Evolutionary conservation across 169 alveolate species (phyloP).

Genomic region (Miamiensis avidus): DNA sequence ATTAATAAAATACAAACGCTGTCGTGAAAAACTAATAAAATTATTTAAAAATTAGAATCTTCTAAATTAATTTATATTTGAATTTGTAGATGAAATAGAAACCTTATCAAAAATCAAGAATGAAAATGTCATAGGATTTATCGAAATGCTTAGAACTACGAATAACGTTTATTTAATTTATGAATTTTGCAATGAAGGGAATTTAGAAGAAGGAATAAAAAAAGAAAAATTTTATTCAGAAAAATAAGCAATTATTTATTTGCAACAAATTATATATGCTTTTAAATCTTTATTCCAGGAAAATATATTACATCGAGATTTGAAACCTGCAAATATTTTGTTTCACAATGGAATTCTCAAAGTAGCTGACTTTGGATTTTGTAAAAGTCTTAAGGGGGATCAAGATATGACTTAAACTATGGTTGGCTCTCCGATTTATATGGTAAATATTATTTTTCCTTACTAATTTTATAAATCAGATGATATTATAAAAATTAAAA

Average conservation of each 20-base stretch:
- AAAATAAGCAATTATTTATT: slow-evolving; percentile 29
- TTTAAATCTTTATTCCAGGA: slow-evolving; percentile 34
- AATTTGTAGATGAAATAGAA: slow-evolving; percentile 41
- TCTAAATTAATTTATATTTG: no score
- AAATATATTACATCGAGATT: slow-evolving; percentile 46
- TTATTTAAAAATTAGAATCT: no score
- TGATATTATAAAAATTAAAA: no score
- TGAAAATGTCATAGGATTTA: slow-evolving; percentile 36
- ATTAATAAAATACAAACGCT: no score
- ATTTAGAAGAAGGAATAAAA: slow-evolving; percentile 35
- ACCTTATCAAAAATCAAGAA: slow-evolving; percentile 34
- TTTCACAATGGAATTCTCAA: slow-evolving; percentile 35
- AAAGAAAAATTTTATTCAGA: slow-evolving; percentile 34
- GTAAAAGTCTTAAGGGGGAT: slow-evolving; percentile 25
- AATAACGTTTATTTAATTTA: slow-evolving; percentile 39
- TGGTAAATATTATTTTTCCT: no score
- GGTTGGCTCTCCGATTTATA: slow-evolving; percentile 73
- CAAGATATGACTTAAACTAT: slow-evolving; percentile 41
- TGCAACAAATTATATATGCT: slow-evolving; percentile 36
- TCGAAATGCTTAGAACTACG: slow-evolving; percentile 44
- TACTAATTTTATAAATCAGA: no score
- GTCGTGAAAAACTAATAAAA: no score
- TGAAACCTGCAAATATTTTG: slow-evolving; percentile 41
- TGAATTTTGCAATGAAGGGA: slow-evolving; percentile 48
- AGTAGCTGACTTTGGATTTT: slow-evolving; percentile 52